A percentile compares a stretch with the other conserved stretches of the same genome.
Evolutionary conservation across 495 filamentous ascomycete genomes (phyloP).

Genomic region (Hypoxylon rickii): DNA sequence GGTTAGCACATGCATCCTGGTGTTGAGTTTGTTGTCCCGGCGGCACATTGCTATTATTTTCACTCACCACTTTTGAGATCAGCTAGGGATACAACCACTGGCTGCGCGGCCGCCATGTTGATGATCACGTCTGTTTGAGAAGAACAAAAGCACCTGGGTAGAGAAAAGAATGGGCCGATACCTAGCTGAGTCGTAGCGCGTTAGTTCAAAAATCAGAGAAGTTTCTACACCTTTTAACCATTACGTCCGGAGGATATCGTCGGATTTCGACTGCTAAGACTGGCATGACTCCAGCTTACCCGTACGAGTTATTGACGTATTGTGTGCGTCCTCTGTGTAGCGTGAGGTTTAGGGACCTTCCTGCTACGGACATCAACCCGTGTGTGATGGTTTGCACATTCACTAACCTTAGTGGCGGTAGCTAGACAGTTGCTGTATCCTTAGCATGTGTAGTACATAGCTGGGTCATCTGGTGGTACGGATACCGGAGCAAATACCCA

Average conservation of each 20-base stretch:
- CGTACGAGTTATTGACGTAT: neutral
- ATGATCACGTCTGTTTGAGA: too few species aligned
- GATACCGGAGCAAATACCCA: too few species aligned
- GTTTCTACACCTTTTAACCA: slow-evolving; percentile 10
- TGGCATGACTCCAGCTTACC: too few species aligned
- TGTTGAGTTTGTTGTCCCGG: neutral
- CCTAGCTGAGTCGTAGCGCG: too few species aligned
- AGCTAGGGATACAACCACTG: slow-evolving; percentile 56
- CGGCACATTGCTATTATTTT: neutral
- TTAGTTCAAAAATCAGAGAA: neutral
- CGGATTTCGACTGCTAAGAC: slow-evolving; percentile 23
- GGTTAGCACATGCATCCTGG: slow-evolving; percentile 11
- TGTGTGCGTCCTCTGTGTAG: slow-evolving; percentile 14
- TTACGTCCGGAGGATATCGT: slow-evolving; percentile 28
- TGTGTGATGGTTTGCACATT: neutral
- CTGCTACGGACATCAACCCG: neutral
- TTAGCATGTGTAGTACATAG: too few species aligned
- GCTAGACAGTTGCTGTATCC: too few species aligned
- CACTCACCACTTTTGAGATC: slow-evolving; percentile 56
- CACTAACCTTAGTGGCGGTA: too few species aligned
- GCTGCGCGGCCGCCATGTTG: slow-evolving; percentile 42
- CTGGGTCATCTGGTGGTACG: too few species aligned
- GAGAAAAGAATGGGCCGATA: neutral
- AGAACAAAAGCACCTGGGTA: neutral
- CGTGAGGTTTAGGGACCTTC: slow-evolving; percentile 8